phyloP scores from a whole-genome alignment of 306 rosid genomes.

The Begonia masoniana region DNA sequence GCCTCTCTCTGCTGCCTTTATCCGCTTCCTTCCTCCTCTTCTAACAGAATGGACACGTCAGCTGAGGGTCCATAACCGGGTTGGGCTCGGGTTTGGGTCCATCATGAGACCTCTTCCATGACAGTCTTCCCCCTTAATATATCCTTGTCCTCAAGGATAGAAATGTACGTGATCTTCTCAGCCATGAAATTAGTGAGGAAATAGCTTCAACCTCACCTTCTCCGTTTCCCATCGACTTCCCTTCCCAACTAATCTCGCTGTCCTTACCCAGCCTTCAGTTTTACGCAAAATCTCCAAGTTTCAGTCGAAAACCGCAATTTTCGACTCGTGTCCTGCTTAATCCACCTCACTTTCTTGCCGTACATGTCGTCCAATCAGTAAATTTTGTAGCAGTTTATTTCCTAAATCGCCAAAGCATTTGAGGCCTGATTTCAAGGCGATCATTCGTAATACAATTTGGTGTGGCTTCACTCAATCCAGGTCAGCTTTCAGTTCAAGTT shows the following conservation, averaged over 20 bases:
- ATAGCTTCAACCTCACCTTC: too few species aligned
- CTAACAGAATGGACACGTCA: too few species aligned
- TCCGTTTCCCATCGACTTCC: too few species aligned
- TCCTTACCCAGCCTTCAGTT: neutral
- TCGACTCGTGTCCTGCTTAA: neutral
- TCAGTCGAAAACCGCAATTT: neutral
- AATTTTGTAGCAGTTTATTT: neutral
- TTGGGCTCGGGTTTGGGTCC: too few species aligned
- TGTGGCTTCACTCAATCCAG: neutral
- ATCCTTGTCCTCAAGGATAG: too few species aligned
- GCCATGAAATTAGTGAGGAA: too few species aligned
- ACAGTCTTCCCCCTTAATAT: too few species aligned
- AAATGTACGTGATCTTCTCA: too few species aligned
- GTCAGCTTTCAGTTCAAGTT: neutral
- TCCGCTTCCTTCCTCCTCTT: too few species aligned
- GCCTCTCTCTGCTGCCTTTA: too few species aligned
- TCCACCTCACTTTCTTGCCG: neutral
- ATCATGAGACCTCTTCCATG: too few species aligned
- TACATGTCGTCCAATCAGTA: neutral
- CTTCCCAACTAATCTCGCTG: neutral
- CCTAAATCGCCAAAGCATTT: neutral
- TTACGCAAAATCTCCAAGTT: neutral
- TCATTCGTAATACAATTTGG: neutral
- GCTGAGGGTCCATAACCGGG: too few species aligned
- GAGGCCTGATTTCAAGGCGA: conserved; percentile 1